A percentile compares a stretch with the other conserved stretches of the same genome.
Conservation (phyloP, 345 rosid species). For the Ricinus communis region DNA sequence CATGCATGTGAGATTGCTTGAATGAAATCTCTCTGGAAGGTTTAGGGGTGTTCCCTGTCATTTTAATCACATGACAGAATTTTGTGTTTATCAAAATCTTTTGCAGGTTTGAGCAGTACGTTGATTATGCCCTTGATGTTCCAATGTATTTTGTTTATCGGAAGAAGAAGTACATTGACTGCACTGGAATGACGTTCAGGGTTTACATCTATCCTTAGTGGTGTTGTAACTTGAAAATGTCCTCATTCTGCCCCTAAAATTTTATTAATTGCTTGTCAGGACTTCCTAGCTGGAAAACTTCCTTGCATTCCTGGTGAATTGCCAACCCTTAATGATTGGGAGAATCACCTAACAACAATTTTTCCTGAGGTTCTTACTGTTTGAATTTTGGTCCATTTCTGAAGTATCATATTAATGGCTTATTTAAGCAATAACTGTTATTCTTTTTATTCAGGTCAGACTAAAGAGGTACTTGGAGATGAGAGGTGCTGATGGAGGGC, state of each 20-base stretch:
- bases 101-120: conserved; percentile 96
- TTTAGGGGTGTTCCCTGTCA: not conserved
- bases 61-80: not conserved
- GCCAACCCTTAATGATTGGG: conserved; percentile 96
- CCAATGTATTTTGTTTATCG: conserved; percentile 98
- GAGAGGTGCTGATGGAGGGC: conserved; percentile 99
- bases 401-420: conserved; percentile 6
- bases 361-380: conserved; percentile 81
- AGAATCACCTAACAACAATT: conserved; percentile 92
- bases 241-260: not conserved
- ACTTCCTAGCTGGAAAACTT: conserved; percentile 94
- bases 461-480: conserved; percentile 97
- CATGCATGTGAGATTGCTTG: not conserved
- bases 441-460: conserved; percentile 60
- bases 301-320: conserved; percentile 88
- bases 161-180: conserved; percentile 79
- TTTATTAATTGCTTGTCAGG: conserved; percentile 48
- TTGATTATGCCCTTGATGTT: conserved; percentile 98
- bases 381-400: conserved; percentile 14
- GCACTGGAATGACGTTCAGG: conserved; percentile 95
- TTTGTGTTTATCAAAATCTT: conserved; percentile 10
- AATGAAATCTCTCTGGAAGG: not conserved
- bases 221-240: conserved; percentile 35
- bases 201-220: conserved; percentile 57
- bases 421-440: conserved; percentile 16